Evolutionary conservation across 2,329 filamentous ascomycete genomes (phyloP).

Genomic region (Grosmannia clavigera): DNA sequence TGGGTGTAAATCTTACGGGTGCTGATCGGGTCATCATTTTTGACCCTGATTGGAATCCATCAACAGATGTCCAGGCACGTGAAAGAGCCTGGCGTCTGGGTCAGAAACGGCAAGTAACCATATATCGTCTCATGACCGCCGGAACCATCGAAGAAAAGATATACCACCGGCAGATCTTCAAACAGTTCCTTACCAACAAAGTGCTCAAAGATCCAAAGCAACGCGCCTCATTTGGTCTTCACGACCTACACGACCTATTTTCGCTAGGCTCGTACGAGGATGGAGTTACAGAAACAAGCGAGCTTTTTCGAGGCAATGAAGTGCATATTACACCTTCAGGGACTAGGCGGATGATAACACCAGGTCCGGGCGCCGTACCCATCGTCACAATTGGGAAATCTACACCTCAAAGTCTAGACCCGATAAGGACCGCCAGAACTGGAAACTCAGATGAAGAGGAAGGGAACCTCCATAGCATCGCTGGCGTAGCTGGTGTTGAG

Average conservation of each 20-base stretch:
- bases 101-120: conserved; percentile 88
- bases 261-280: conserved; percentile 57
- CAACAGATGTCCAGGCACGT: conserved; percentile 86
- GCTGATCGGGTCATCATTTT: conserved; percentile 96
- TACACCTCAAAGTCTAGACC: background rate
- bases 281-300: conserved; percentile 68
- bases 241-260: conserved; percentile 86
- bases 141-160: conserved; percentile 99
- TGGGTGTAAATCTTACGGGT: conserved; percentile 89
- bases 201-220: conserved; percentile 91
- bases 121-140: conserved; percentile 95
- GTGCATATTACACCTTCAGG: conserved; percentile 39
- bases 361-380: conserved; percentile 15
- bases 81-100: conserved; percentile 93
- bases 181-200: conserved; percentile 95
- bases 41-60: conserved; percentile 97
- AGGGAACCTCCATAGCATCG: conserved; percentile 24
- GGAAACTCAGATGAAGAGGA: conserved; percentile 3
- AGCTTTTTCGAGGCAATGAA: conserved; percentile 79
- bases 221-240: conserved; percentile 77
- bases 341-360: conserved; percentile 17
- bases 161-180: conserved; percentile 96
- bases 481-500: conserved; percentile 52
- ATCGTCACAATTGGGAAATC: background rate
- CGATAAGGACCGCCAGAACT: background rate